Conservation (phyloP, 345 rosid species). For the Adansonia digitata region DNA sequence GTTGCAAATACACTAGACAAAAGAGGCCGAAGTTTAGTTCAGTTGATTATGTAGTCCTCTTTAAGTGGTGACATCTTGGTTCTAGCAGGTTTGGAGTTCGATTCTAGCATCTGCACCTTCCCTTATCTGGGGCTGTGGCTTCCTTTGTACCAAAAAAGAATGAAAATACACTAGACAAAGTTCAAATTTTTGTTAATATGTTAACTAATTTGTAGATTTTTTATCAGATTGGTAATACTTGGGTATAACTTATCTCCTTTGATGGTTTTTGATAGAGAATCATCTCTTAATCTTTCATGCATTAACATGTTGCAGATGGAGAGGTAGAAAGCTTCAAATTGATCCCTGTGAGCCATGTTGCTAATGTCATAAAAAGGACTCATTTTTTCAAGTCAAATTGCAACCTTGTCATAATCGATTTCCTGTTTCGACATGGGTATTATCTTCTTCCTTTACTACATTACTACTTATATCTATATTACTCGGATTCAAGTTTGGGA, state of each 20-base stretch:
- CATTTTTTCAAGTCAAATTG: constrained; percentile 78
- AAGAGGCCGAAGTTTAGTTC: too few species aligned
- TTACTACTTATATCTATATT: too few species aligned
- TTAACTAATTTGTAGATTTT: neutral
- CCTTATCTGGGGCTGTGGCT: too few species aligned
- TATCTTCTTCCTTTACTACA: constrained; percentile 22
- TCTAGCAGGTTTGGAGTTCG: too few species aligned
- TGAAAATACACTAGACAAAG: too few species aligned
- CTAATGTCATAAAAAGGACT: constrained; percentile 60
- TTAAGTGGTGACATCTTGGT: too few species aligned
- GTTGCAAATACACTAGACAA: neutral
- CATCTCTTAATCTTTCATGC: neutral
- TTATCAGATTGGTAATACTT: neutral
- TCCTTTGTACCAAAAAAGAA: too few species aligned
- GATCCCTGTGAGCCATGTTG: constrained; percentile 58
- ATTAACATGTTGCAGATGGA: constrained; percentile 56
- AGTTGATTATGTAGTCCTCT: too few species aligned
- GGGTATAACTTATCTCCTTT: neutral
- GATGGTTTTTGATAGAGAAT: neutral
- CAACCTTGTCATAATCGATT: constrained; percentile 74
- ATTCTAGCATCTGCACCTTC: too few species aligned
- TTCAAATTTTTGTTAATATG: neutral
- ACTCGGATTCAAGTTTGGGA: too few species aligned
- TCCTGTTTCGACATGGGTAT: constrained; percentile 91
- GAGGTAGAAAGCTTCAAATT: constrained; percentile 87